phyloP scores from a whole-genome alignment of 2,329 filamentous ascomycete genomes.

The Grosmannia clavigera region DNA sequence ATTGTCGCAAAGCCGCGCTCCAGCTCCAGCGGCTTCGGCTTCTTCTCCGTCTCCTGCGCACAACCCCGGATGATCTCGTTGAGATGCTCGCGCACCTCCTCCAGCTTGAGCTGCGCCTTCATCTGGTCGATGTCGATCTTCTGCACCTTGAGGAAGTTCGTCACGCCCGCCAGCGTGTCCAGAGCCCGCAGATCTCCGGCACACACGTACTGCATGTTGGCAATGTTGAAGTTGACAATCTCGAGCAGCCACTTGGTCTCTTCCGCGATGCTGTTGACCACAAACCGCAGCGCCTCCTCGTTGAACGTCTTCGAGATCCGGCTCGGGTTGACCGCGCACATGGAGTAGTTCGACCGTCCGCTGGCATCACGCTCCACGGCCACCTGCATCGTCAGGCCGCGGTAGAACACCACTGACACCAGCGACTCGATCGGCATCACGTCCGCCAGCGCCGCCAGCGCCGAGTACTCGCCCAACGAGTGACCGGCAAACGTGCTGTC shows the following conservation, averaged over 20 bases:
- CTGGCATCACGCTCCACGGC: conserved; percentile 90
- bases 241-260: conserved; percentile 92
- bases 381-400: conserved; percentile 97
- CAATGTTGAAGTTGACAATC: conserved; percentile 93
- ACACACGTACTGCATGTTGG: conserved; percentile 64
- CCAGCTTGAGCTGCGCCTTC: conserved; percentile 72
- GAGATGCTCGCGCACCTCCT: conserved; percentile 82
- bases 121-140: conserved; percentile 95
- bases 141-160: conserved; percentile 92
- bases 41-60: conserved; percentile 74
- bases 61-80: conserved; percentile 84
- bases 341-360: conserved; percentile 94
- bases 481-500: conserved; percentile 97
- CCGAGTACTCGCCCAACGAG: conserved; percentile 96
- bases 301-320: conserved; percentile 98
- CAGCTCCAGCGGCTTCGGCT: conserved; percentile 78
- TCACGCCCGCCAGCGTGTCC: conserved; percentile 65
- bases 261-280: conserved; percentile 89
- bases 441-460: conserved; percentile 86
- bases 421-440: conserved; percentile 99
- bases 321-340: conserved; percentile 98
- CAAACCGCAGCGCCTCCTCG: conserved; percentile 91
- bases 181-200: conserved; percentile 58
- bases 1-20: conserved; percentile 96
- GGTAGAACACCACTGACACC: conserved; percentile 98